Evolutionary conservation across 805 yeast species (phyloP).

Genomic region (Yueomyces sp.): DNA sequence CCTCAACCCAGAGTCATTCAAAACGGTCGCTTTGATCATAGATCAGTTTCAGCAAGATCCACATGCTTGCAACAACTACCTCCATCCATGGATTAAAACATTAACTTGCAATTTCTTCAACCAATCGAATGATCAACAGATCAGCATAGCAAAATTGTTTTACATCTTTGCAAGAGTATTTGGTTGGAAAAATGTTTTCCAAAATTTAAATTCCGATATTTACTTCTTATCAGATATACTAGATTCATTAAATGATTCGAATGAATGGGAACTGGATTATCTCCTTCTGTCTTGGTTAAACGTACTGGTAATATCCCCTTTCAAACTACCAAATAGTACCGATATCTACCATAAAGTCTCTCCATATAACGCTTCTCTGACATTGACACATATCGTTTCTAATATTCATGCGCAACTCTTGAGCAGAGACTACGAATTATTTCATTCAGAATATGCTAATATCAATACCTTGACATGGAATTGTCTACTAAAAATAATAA

Average conservation of each 20-base stretch:
- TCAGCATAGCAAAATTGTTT: background rate
- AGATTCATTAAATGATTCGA: constrained; percentile 6
- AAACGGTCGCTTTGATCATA: background rate
- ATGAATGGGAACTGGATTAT: constrained; percentile 34
- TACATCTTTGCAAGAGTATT: constrained; percentile 42
- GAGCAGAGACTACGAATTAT: constrained; percentile 13
- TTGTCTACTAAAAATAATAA: constrained; percentile 6
- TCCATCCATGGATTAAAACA: background rate
- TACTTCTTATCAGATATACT: constrained; percentile 31
- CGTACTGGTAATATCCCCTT: constrained; percentile 61
- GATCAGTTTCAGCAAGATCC: background rate
- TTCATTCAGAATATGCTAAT: background rate
- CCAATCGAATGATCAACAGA: background rate
- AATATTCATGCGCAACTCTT: constrained; percentile 21
- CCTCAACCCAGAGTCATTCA: background rate
- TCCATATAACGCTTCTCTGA: constrained; percentile 33
- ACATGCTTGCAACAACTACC: background rate
- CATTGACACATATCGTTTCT: constrained; percentile 20
- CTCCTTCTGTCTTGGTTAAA: constrained; percentile 59
- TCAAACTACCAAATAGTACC: constrained; percentile 33
- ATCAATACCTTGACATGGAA: constrained; percentile 9
- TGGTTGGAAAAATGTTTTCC: constrained; percentile 47
- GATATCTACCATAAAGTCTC: constrained; percentile 26
- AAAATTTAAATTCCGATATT: constrained; percentile 49
- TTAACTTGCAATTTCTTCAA: background rate